Conservation (phyloP, 306 rosid genomes). For the Inga oerstediana region DNA sequence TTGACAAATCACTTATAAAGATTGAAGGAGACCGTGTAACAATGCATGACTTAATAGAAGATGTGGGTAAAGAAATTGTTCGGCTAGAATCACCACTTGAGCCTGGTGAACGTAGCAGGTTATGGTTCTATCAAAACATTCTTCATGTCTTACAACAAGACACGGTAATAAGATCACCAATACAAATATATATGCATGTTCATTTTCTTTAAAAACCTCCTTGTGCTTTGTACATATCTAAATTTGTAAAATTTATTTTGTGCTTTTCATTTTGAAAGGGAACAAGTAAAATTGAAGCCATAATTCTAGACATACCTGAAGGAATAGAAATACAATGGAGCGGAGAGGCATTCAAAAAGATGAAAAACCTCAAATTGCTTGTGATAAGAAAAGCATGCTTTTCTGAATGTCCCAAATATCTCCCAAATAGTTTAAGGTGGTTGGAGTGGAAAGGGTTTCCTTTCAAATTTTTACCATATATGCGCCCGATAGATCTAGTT, state of each 20-base stretch:
- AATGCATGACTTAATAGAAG: constrained; percentile 10
- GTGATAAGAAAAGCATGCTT: neutral
- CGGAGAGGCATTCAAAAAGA: neutral
- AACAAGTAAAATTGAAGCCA: neutral
- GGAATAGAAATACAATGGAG: neutral
- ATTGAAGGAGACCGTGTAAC: neutral
- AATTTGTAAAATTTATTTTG: neutral
- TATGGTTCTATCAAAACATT: neutral
- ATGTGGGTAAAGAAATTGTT: constrained; percentile 1
- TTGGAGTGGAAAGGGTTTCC: neutral
- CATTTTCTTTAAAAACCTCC: neutral
- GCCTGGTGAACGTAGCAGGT: neutral
- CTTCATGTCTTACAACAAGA: neutral
- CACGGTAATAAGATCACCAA: neutral
- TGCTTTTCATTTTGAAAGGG: neutral
- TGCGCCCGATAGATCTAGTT: neutral
- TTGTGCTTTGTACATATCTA: neutral
- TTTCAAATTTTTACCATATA: neutral
- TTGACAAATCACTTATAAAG: neutral
- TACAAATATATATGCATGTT: neutral
- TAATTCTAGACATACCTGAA: neutral
- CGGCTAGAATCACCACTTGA: neutral
- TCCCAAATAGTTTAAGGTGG: constrained; percentile 10
- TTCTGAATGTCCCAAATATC: neutral
- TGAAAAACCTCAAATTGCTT: constrained; percentile 1